Percentiles rank a stretch among this genome's conserved stretches.
These are phyloP conservation scores for Rhizodiscina lignyota DNA, from an alignment of 495 filamentous ascomycete species.

Conservation along the genomic window DNA sequence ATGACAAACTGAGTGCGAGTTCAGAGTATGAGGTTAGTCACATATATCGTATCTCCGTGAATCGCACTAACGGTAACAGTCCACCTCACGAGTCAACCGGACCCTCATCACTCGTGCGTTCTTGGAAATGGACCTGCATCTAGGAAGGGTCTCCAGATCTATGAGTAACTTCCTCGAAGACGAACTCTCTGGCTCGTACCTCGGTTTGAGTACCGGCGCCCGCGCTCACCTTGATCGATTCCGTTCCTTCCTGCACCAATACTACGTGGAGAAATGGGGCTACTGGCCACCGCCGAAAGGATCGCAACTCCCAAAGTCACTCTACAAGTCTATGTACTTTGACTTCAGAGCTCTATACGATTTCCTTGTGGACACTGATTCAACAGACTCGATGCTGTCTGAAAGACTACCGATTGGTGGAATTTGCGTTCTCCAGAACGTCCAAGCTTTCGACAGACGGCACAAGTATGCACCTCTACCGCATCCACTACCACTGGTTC, in stretches of 20 bases:
- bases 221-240: slow-evolving; percentile 46
- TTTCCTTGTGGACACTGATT: slow-evolving; percentile 38
- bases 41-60: not conserved
- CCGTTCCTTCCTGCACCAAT: slow-evolving; percentile 40
- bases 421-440: slow-evolving; percentile 41
- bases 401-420: slow-evolving; percentile 29
- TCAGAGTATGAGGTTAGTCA: slow-evolving; percentile 37
- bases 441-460: slow-evolving; percentile 39
- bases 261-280: slow-evolving; percentile 41
- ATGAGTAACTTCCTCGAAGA: slow-evolving; percentile 42
- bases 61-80: slow-evolving; percentile 22
- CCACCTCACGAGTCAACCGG: slow-evolving; percentile 34
- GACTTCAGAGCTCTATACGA: slow-evolving; percentile 48
- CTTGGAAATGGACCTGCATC: slow-evolving; percentile 43
- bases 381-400: slow-evolving; percentile 19
- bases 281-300: slow-evolving; percentile 41
- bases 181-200: slow-evolving; percentile 36
- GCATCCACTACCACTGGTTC: slow-evolving; percentile 43
- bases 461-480: slow-evolving; percentile 34
- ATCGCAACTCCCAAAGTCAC: slow-evolving; percentile 29
- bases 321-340: slow-evolving; percentile 37
- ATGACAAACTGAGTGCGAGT: slow-evolving; percentile 29
- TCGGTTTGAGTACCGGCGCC: slow-evolving; percentile 34
- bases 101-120: slow-evolving; percentile 41
- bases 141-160: slow-evolving; percentile 29